A percentile compares a stretch with the other conserved stretches of the same genome.
These are phyloP conservation scores for Friedmanniomyces simplex DNA, from an alignment of 495 filamentous ascomycete genomes.

Conservation along the genomic window DNA sequence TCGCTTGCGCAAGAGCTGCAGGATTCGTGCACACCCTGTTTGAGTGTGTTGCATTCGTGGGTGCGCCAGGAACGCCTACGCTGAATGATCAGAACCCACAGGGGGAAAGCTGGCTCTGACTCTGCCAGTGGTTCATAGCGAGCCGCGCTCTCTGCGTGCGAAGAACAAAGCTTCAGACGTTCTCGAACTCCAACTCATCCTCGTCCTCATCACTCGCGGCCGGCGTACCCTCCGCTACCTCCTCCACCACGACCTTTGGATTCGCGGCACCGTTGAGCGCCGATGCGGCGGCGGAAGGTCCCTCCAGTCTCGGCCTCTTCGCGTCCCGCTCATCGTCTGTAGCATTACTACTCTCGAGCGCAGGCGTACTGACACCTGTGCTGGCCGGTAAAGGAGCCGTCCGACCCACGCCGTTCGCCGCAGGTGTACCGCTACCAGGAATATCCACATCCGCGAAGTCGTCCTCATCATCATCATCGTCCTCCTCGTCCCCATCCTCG, in stretches of 20 bases:
- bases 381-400: background rate
- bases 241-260: background rate
- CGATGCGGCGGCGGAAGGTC: background rate
- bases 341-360: background rate
- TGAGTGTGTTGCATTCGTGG: too few species aligned
- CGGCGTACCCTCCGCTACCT: conserved; percentile 6
- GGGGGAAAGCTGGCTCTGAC: too few species aligned
- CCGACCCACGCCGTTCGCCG: background rate
- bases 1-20: too few species aligned
- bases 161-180: conserved; percentile 34
- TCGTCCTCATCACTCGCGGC: conserved; percentile 18
- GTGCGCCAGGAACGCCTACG: too few species aligned
- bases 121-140: too few species aligned
- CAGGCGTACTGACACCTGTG: background rate
- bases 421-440: background rate
- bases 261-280: background rate
- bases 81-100: too few species aligned
- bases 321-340: background rate
- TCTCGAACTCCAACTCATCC: conserved; percentile 48
- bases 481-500: conserved; percentile 10
- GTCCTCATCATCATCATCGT: conserved; percentile 28
- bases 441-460: background rate
- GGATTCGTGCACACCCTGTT: too few species aligned
- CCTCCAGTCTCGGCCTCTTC: background rate
- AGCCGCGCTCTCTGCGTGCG: too few species aligned